Base-by-base conservation (phyloP, 306 rosid genomes). In the Begonia fuchsioides region DNA sequence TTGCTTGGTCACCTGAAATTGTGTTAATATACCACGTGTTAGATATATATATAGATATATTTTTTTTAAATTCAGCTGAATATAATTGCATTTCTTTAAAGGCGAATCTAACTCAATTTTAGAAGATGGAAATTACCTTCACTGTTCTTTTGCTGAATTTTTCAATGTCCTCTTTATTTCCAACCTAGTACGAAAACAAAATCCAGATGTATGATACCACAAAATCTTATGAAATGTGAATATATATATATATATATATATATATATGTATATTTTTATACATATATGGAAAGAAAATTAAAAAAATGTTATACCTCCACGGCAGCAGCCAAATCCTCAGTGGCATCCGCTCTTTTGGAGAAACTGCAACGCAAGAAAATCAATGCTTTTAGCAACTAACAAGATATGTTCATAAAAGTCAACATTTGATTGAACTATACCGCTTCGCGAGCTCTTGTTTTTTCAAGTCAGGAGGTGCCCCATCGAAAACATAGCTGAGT, bases 101-200 rank as follows among this genome's bases (percentile, higher is more conserved):
- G 38, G 44, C 32, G 39, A 12, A 15, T 52, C 17, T 7, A 39
- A 20, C 18, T 9, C 6, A 55, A 61, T 44, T 4, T 54, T 15
- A 49, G 38, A 1, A 35, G 51, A 47, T 44, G 58, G 50, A 49
- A 40, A 41, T 60, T 44, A 74, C 97, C 95, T 90, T 90, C 54
- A 90, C 97, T 0, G 97, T 90, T 70, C 97, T 74, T 67, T 90
- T 90, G 64, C 97, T 90, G 58, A 72, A 81, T 60, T 90, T 90
- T 69, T 90, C 97, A 44, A 90, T 90, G 50, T 84, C 95, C 65
- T 84, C 97, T 76, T 81, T 90, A 54, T 61, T 85, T 20, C 72
- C 94, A 58, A 56, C 49, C 97, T 90, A 66, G 17, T 49, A 73
- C 15, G 47, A n/a, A 67, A 65, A 56, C 44, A 66, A 73, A 60